phyloP scores from a whole-genome alignment of 148 eudicot species.

The Arctostaphylos glauca region DNA sequence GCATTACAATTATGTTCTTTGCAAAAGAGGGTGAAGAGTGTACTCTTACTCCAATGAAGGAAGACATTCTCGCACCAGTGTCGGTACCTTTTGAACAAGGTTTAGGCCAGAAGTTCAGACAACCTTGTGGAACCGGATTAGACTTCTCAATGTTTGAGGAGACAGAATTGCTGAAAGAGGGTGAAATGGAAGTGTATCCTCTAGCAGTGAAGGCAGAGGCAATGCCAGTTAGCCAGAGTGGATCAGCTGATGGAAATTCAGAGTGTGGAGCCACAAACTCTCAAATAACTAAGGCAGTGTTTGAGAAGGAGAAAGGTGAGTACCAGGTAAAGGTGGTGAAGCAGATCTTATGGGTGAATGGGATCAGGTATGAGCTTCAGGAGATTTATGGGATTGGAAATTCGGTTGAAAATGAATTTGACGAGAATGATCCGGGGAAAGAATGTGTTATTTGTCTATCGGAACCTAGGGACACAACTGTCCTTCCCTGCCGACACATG shows the following conservation, averaged over 20 bases:
- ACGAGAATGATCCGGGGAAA: constrained; percentile 88
- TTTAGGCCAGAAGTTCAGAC: constrained; percentile 79
- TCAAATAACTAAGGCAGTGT: constrained; percentile 87
- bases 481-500: constrained; percentile 98
- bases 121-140: constrained; percentile 88
- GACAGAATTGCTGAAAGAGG: constrained; percentile 52
- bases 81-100: constrained; percentile 71
- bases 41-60: constrained; percentile 67
- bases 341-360: constrained; percentile 84
- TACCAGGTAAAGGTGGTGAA: constrained; percentile 73
- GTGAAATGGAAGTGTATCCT: constrained; percentile 60
- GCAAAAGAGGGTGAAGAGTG: constrained; percentile 75
- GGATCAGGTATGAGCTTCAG: constrained; percentile 82
- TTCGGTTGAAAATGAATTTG: constrained; percentile 69
- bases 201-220: constrained; percentile 87
- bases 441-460: constrained; percentile 98
- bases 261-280: constrained; percentile 54
- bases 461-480: constrained; percentile 92
- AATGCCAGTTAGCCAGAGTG: constrained; percentile 36
- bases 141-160: constrained; percentile 77
- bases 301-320: constrained; percentile 82
- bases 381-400: constrained; percentile 97
- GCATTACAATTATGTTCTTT: constrained; percentile 61
- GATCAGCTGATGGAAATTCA: constrained; percentile 39
- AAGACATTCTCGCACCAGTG: constrained; percentile 64